Conservation (phyloP, 148 eudicot genomes). For the Chenopodium berlandieri region DNA sequence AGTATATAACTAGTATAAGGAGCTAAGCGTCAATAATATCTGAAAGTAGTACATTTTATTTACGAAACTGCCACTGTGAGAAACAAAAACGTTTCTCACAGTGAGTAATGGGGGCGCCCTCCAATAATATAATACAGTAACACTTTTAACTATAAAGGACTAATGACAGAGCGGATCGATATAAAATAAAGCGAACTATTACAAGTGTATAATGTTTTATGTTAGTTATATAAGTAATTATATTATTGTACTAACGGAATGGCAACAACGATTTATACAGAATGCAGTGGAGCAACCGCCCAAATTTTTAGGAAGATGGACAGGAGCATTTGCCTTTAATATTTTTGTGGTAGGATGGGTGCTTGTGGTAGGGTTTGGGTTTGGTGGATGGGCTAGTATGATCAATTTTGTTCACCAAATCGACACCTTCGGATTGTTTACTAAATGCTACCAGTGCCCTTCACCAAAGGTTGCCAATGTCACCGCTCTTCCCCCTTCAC, state of each 20-base stretch:
- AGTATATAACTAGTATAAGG: too few species aligned
- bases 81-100: too few species aligned
- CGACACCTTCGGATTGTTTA: slow-evolving; percentile 83
- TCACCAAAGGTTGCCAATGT: slow-evolving; percentile 39
- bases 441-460: slow-evolving; percentile 89
- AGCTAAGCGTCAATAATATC: too few species aligned
- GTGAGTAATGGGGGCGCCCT: too few species aligned
- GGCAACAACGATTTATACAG: slow-evolving; percentile 34
- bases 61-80: too few species aligned
- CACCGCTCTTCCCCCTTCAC: slow-evolving; percentile 49
- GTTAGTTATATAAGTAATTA: neutral
- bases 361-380: slow-evolving; percentile 77
- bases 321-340: slow-evolving; percentile 61
- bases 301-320: slow-evolving; percentile 69
- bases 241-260: neutral
- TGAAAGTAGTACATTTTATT: too few species aligned
- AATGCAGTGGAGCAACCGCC: slow-evolving; percentile 90
- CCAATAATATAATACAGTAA: too few species aligned
- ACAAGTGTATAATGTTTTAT: too few species aligned
- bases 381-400: slow-evolving; percentile 97
- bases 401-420: slow-evolving; percentile 75
- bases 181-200: too few species aligned
- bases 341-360: slow-evolving; percentile 74
- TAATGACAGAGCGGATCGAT: too few species aligned
- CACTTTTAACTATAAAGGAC: too few species aligned